Percentiles rank a stretch among this genome's conserved stretches.
Conservation (phyloP, 2,329 filamentous ascomycete species). For the Fusarium odoratissimum region DNA sequence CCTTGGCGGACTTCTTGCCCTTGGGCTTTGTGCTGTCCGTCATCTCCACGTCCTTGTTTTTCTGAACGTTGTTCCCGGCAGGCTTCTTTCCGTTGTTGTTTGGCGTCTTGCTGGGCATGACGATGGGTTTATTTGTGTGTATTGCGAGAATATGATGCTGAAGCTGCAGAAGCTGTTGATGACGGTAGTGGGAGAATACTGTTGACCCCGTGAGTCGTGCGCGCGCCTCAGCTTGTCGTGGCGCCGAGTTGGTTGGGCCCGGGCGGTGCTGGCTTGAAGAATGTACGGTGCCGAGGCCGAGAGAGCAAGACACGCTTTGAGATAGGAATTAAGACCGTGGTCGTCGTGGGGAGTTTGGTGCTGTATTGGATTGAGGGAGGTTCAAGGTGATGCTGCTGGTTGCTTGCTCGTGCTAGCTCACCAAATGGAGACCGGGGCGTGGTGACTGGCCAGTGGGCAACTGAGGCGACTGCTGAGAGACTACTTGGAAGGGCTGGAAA, state of each 20-base stretch:
- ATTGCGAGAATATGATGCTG: slow-evolving; percentile 10
- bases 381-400: slow-evolving; percentile 36
- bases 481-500: slow-evolving; percentile 14
- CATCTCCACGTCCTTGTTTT: slow-evolving; percentile 75
- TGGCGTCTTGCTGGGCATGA: slow-evolving; percentile 79
- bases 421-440: slow-evolving; percentile 38
- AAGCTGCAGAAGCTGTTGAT: slow-evolving; percentile 31
- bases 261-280: slow-evolving; percentile 15
- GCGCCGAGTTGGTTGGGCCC: slow-evolving; percentile 15
- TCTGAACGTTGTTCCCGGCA: slow-evolving; percentile 74
- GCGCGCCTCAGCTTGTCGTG: slow-evolving; percentile 44
- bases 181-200: slow-evolving; percentile 33
- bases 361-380: slow-evolving; percentile 27
- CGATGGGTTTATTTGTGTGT: slow-evolving; percentile 35
- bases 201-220: slow-evolving; percentile 38
- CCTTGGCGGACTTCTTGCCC: slow-evolving; percentile 71
- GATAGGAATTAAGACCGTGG: slow-evolving; percentile 1
- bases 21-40: slow-evolving; percentile 75
- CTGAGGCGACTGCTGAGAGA: slow-evolving; percentile 25
- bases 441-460: slow-evolving; percentile 37
- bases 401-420: slow-evolving; percentile 36
- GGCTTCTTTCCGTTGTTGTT: slow-evolving; percentile 78
- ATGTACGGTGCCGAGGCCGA: not conserved
- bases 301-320: slow-evolving; percentile 11
- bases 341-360: slow-evolving; percentile 19